Conservation (phyloP, 805 yeast species). For the Myxozyma udenii region DNA sequence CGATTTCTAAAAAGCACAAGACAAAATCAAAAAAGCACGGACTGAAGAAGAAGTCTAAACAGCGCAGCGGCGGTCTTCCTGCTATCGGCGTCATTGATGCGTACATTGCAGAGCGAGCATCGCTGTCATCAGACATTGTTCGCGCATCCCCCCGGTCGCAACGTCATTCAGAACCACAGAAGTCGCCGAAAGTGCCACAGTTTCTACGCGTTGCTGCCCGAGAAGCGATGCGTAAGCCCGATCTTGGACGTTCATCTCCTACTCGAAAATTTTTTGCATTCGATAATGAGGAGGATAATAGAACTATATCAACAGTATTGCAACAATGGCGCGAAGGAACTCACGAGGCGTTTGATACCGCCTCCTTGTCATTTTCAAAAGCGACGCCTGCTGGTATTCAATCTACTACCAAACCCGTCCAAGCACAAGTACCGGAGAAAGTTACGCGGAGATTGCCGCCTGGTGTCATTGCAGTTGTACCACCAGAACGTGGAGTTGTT, state of each 20-base stretch:
- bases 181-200: constrained; percentile 12
- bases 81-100: constrained; percentile 27
- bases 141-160: background rate
- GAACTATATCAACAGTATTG: constrained; percentile 17
- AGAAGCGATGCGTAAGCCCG: constrained; percentile 11
- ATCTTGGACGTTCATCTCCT: constrained; percentile 21
- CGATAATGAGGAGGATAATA: constrained; percentile 25
- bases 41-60: background rate
- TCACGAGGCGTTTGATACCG: constrained; percentile 25
- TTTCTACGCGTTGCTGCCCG: constrained; percentile 27
- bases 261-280: constrained; percentile 20
- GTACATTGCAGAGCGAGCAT: constrained; percentile 6
- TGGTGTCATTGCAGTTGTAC: constrained; percentile 26
- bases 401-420: background rate
- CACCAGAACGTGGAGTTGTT: constrained; percentile 9
- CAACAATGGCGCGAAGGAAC: constrained; percentile 29
- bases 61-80: background rate
- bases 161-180: background rate
- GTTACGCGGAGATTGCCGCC: constrained; percentile 12
- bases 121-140: background rate
- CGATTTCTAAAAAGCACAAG: background rate
- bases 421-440: background rate
- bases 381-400: background rate
- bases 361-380: constrained; percentile 11
- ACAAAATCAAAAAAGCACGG: background rate